phyloP scores from a whole-genome alignment of 441 rosid species.

The Pelargonium myrrhifolium region DNA sequence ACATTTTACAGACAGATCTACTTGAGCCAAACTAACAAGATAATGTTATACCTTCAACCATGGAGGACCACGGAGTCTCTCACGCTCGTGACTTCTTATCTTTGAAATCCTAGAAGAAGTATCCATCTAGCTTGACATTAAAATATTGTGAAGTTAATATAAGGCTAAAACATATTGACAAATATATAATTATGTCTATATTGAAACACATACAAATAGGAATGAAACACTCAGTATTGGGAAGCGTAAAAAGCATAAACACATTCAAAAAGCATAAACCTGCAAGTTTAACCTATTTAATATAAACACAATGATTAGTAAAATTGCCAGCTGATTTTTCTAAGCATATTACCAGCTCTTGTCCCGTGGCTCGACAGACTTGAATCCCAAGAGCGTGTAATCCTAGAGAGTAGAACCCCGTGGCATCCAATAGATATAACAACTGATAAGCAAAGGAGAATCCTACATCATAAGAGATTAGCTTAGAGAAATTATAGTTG shows the following conservation, averaged over 20 bases:
- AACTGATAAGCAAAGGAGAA: conserved; percentile 77
- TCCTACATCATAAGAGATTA: neutral
- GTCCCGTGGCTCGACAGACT: conserved; percentile 98
- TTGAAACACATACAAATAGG: neutral
- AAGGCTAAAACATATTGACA: neutral
- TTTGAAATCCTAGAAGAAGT: conserved; percentile 91
- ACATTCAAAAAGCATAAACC: neutral
- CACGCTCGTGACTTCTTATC: conserved; percentile 82
- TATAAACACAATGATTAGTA: neutral
- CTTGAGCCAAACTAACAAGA: neutral
- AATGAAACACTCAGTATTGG: neutral
- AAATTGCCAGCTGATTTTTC: neutral
- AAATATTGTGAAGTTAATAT: conserved; percentile 15
- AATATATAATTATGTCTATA: neutral
- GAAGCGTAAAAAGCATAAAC: too few relatives aligned
- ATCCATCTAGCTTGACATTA: conserved; percentile 84
- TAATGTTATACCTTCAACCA: conserved; percentile 71
- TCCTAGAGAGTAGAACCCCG: conserved; percentile 89
- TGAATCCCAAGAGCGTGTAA: conserved; percentile 87
- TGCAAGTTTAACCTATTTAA: too few relatives aligned
- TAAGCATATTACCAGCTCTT: conserved; percentile 69
- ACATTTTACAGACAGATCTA: neutral
- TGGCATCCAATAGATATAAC: conserved; percentile 88
- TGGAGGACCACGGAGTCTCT: conserved; percentile 90
- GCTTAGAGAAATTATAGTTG: neutral